phyloP scores from a whole-genome alignment of 768 basidiomycete species.

The Tulasnella sp. region DNA sequence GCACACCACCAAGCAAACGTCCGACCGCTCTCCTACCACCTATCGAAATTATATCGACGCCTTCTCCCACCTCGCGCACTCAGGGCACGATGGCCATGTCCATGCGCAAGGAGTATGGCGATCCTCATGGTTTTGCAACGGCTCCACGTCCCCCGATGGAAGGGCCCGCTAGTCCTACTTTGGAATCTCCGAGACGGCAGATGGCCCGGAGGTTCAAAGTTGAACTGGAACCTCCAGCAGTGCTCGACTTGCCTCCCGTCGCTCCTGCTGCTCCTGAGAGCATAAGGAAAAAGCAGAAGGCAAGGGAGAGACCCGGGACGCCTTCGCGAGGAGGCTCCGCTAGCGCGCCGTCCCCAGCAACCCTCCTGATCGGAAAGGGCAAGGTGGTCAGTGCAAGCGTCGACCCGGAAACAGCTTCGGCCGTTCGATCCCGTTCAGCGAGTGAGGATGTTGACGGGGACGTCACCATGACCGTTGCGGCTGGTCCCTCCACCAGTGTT shows the following conservation, averaged over 20 bases:
- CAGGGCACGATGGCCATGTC: constrained; percentile 1
- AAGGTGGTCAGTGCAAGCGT: constrained; percentile 3
- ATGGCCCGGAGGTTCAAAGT: neutral
- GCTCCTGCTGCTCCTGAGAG: neutral
- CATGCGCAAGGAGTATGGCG: constrained; percentile 6
- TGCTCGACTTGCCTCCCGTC: neutral
- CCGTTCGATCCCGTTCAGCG: neutral
- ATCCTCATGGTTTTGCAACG: constrained; percentile 8
- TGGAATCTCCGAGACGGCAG: constrained; percentile 3
- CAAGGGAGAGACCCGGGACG: neutral
- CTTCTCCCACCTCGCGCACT: neutral
- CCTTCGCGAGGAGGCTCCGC: neutral
- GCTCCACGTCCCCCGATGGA: constrained; percentile 1
- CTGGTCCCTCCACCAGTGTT: neutral
- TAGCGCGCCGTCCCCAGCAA: neutral
- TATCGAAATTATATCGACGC: constrained; percentile 6
- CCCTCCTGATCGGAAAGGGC: constrained; percentile 1
- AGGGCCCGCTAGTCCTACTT: constrained; percentile 5
- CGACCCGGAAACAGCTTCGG: neutral
- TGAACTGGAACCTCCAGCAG: neutral
- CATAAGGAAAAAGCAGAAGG: neutral
- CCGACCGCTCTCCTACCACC: constrained; percentile 1
- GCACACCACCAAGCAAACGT: constrained; percentile 3
- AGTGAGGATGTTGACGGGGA: constrained; percentile 5
- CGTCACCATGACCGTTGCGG: neutral